Evolutionary conservation across 139 green algal genomes (phyloP).

Genomic region (Chlamydomonas incerta): DNA sequence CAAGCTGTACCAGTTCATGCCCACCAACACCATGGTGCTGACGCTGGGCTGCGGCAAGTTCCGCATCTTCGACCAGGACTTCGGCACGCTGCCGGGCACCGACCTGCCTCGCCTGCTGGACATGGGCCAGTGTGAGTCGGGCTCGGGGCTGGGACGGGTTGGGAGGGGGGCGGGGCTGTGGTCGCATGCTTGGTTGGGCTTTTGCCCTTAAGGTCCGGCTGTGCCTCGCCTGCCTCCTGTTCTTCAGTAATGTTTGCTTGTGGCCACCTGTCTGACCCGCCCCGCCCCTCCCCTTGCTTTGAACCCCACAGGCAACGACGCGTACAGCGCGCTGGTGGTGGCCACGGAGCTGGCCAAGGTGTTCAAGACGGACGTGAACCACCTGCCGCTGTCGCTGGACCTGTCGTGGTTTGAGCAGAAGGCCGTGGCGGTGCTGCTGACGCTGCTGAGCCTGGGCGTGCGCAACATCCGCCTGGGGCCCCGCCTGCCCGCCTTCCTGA

Average conservation of each 20-base stretch:
- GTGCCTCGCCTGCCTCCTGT: too few relatives aligned
- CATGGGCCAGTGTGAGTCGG: constrained; percentile 79
- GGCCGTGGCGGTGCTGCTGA: constrained; percentile 81
- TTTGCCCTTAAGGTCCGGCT: too few relatives aligned
- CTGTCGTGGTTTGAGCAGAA: constrained; percentile 87
- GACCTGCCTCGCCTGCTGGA: constrained; percentile 80
- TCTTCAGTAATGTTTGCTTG: too few relatives aligned
- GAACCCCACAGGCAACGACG: constrained; percentile 66
- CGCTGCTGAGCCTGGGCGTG: constrained; percentile 81
- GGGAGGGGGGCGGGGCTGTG: neutral
- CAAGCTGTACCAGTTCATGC: constrained; percentile 49
- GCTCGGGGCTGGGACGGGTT: neutral
- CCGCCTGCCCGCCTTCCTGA: constrained; percentile 81
- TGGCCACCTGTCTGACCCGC: too few relatives aligned
- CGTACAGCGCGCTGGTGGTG: constrained; percentile 70
- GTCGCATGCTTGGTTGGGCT: too few relatives aligned
- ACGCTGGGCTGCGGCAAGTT: constrained; percentile 85
- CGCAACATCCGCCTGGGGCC: constrained; percentile 81
- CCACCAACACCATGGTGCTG: constrained; percentile 64
- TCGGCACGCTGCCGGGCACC: constrained; percentile 67
- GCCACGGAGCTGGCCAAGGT: constrained; percentile 75
- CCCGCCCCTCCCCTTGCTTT: neutral
- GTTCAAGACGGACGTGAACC: constrained; percentile 78
- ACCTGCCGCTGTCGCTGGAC: constrained; percentile 78
- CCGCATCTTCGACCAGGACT: constrained; percentile 76